These are phyloP conservation scores for Myxozyma melibiosi DNA, from an alignment of 805 yeast genomes.

Conservation along the genomic window DNA sequence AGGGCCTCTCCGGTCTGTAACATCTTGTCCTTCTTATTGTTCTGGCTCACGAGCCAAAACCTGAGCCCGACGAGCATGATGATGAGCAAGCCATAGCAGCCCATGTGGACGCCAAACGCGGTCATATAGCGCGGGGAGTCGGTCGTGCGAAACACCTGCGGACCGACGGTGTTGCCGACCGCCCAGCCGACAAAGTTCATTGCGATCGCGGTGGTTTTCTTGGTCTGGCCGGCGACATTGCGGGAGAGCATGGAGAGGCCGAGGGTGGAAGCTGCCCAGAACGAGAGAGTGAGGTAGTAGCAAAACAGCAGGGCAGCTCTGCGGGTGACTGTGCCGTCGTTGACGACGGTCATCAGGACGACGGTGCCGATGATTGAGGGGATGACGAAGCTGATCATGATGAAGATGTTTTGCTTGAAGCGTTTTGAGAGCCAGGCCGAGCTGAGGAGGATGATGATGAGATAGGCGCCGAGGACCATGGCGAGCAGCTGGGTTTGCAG, in stretches of 20 bases:
- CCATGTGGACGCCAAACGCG: conserved; percentile 24
- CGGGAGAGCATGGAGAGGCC: conserved; percentile 15
- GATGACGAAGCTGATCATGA: conserved; percentile 38
- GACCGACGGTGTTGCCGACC: conserved; percentile 67
- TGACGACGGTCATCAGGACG: conserved; percentile 38
- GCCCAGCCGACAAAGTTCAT: conserved; percentile 28
- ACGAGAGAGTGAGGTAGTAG: conserved; percentile 40
- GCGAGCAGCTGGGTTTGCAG: conserved; percentile 42
- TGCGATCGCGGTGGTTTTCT: conserved; percentile 25
- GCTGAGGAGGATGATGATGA: conserved; percentile 37
- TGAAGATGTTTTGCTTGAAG: conserved; percentile 31
- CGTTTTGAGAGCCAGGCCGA: conserved; percentile 38
- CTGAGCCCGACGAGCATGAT: conserved; percentile 13
- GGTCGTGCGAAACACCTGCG: conserved; percentile 59
- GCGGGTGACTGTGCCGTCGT: conserved; percentile 34
- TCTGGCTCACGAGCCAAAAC: conserved; percentile 18
- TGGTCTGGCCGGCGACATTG: conserved; percentile 43
- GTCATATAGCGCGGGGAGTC: conserved; percentile 54
- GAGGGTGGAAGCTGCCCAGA: conserved; percentile 34
- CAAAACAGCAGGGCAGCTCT: conserved; percentile 41
- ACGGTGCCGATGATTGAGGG: conserved; percentile 44
- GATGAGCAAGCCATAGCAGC: conserved; percentile 17
- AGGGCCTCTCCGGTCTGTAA: neutral
- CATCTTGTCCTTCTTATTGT: conserved; percentile 4
- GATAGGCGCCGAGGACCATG: conserved; percentile 43